Evolutionary conservation across 768 basidiomycete species (phyloP).

Genomic region (Russula virescens): DNA sequence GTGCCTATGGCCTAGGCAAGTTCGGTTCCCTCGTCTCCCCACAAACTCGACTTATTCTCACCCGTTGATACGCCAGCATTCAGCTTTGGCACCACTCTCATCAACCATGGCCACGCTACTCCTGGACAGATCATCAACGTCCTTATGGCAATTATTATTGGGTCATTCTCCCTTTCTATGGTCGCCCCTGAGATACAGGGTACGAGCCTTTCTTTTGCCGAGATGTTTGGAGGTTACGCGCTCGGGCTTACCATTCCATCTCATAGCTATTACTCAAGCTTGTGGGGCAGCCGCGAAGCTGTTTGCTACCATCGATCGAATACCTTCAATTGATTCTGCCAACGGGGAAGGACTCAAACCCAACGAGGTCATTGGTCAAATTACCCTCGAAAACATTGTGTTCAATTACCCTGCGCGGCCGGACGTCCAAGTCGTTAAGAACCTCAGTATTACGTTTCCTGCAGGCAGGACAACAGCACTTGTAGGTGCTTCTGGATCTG

Average conservation of each 20-base stretch:
- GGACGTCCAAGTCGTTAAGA: slow-evolving; percentile 71
- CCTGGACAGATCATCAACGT: slow-evolving; percentile 76
- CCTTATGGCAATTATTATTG: slow-evolving; percentile 73
- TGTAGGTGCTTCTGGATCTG: slow-evolving; percentile 38
- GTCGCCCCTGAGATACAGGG: slow-evolving; percentile 61
- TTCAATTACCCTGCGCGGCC: slow-evolving; percentile 87
- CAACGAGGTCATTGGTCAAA: slow-evolving; percentile 59
- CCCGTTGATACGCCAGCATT: slow-evolving; percentile 48
- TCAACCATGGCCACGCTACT: slow-evolving; percentile 49
- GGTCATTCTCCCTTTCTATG: slow-evolving; percentile 77
- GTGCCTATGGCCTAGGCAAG: slow-evolving; percentile 59
- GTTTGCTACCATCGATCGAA: slow-evolving; percentile 80
- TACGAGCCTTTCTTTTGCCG: slow-evolving; percentile 17
- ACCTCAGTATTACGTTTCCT: slow-evolving; percentile 59
- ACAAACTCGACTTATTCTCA: not conserved
- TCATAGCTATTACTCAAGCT: slow-evolving; percentile 65
- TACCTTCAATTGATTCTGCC: slow-evolving; percentile 82
- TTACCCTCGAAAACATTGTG: slow-evolving; percentile 62
- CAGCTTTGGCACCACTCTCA: slow-evolving; percentile 79
- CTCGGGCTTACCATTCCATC: slow-evolving; percentile 14
- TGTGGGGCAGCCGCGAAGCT: slow-evolving; percentile 88
- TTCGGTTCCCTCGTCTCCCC: not conserved
- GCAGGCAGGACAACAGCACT: slow-evolving; percentile 40
- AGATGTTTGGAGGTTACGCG: not conserved
- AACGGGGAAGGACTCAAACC: slow-evolving; percentile 61